Evolutionary conservation across 202 grass and related monocot species (phyloP).

Genomic region (Bolboschoenoplectus hybrid): DNA sequence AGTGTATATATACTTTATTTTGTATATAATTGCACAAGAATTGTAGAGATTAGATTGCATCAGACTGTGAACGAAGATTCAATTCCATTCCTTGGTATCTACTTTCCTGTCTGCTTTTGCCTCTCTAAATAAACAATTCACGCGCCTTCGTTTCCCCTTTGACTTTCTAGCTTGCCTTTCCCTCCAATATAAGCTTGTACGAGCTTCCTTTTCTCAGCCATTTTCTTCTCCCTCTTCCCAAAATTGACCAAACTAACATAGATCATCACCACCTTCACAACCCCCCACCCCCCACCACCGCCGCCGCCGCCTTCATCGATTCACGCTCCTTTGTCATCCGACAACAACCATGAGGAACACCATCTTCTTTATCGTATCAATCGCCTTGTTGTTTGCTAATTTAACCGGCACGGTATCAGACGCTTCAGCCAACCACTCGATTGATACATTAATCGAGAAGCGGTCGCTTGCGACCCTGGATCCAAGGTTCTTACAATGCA

Average conservation of each 20-base stretch:
- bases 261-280: neutral
- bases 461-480: conserved; percentile 35
- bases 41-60: conserved; percentile 6
- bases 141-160: neutral
- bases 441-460: neutral
- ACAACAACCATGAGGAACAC: conserved; percentile 12
- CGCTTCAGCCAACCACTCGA: too few species aligned
- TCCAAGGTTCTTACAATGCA: conserved; percentile 32
- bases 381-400: conserved; percentile 8
- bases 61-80: neutral
- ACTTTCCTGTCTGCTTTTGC: conserved; percentile 37
- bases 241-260: neutral
- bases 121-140: conserved; percentile 35
- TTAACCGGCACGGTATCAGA: neutral
- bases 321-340: neutral
- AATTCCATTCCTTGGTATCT: conserved; percentile 26
- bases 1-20: neutral
- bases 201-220: conserved; percentile 1
- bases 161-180: conserved; percentile 18
- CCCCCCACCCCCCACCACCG: neutral
- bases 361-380: conserved; percentile 14
- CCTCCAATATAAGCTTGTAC: conserved; percentile 16
- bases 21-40: neutral
- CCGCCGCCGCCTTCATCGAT: neutral
- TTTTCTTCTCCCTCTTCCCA: conserved; percentile 22